Evolutionary conservation across 225 moss, liverwort and hornwort genomes (phyloP), one percentile per base, ranked within the genome.

Genomic region (Asterella californica): DNA sequence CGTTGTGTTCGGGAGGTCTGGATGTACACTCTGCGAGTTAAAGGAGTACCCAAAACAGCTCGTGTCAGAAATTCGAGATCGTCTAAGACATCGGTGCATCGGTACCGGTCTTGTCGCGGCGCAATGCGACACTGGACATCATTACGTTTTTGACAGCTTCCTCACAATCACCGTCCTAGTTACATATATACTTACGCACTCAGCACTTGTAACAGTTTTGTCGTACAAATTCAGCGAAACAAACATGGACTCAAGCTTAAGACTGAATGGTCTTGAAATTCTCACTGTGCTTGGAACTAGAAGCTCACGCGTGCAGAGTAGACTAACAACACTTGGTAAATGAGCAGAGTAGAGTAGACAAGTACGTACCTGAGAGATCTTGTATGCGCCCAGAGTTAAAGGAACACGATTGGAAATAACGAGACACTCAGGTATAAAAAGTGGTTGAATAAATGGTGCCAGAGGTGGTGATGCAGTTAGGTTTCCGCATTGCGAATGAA

Each of bases 1-100:
- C 27, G 80, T 60, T 15, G 80, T 80, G 17, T 49, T 33, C 9
- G 70, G 54, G 24, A 80, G 80, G 24, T 80, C 59, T 7, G 72
- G 61, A 59, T 80, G 80, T 19, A 79, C 71, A 6, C 62, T 83
- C 78, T 78, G 62, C 11, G 30, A 64, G 14, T 10, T 27, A 19
- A 62, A 24, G 19, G n/a, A 62, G 7, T 42, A 42, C 3, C 7
- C 42, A 42, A 29, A 64, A 0, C 27, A 64, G 22, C 81, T 45
- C 5, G 67, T 76, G 47, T 75, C 62, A 34, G 75, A 24, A 61
- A 48, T 6, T 33, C 54, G 17, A 67, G 50, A 42, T 81, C 81
- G 63, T 81, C 17, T 72, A 15, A 37, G 53, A 19, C 14, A 57
- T 14, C 15, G 29, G 21, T 2, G 77, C 4, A 53, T 37, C 61